These are phyloP conservation scores for Lasiodiplodia citricola DNA, from an alignment of 2,329 filamentous ascomycete genomes.

Conservation along the genomic window DNA sequence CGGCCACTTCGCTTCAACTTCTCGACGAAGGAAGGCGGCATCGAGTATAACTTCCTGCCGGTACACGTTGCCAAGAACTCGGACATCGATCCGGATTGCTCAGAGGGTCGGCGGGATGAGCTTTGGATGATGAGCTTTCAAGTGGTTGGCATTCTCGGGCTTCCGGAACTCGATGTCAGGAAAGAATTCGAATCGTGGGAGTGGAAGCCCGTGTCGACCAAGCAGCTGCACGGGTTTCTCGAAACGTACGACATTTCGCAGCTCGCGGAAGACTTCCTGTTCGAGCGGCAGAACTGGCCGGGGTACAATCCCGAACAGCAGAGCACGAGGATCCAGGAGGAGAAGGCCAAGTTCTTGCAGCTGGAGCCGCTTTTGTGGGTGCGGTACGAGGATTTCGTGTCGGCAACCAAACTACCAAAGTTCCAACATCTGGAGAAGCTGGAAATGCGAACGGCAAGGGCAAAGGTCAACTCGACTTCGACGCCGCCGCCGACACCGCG, in stretches of 20 bases:
- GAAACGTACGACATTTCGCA: conserved; percentile 45
- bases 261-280: conserved; percentile 46
- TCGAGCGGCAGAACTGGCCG: conserved; percentile 44
- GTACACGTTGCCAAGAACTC: conserved; percentile 42
- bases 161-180: conserved; percentile 46
- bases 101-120: conserved; percentile 31
- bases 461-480: conserved; percentile 19
- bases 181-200: conserved; percentile 39
- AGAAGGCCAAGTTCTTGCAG: conserved; percentile 28
- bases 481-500: conserved; percentile 25
- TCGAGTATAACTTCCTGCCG: conserved; percentile 46
- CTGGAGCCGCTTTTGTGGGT: conserved; percentile 31
- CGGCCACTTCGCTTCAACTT: conserved; percentile 43
- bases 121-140: conserved; percentile 48
- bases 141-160: conserved; percentile 46
- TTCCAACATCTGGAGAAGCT: conserved; percentile 20
- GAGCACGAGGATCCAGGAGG: conserved; percentile 20
- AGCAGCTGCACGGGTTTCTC: conserved; percentile 44
- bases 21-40: conserved; percentile 45
- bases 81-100: conserved; percentile 33
- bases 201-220: conserved; percentile 39
- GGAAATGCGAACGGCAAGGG: conserved; percentile 23
- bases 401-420: conserved; percentile 8
- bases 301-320: conserved; percentile 40
- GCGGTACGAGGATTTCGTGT: conserved; percentile 30